Evolutionary conservation across 495 filamentous ascomycete species (phyloP).

Genomic region (Aspergillus haitiensis): DNA sequence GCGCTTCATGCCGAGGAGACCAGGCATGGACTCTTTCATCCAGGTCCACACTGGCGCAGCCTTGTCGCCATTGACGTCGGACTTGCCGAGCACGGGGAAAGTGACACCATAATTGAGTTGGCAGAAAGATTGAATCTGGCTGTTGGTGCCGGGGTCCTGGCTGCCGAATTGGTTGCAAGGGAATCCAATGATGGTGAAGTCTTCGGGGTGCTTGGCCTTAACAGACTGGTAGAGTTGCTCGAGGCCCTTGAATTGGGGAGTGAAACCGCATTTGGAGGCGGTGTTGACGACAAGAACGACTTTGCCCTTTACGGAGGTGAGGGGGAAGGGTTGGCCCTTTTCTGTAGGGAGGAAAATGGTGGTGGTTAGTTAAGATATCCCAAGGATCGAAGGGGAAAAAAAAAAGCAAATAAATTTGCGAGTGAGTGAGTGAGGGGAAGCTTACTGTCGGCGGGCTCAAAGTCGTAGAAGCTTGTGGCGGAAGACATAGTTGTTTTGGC

Average conservation of each 20-base stretch:
- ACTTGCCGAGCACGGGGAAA: constrained; percentile 90
- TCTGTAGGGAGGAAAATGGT: constrained; percentile 50
- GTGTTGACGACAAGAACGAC: constrained; percentile 96
- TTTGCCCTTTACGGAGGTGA: constrained; percentile 75
- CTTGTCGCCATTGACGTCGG: constrained; percentile 84
- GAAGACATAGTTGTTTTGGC: constrained; percentile 68
- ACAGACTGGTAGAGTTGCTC: constrained; percentile 86
- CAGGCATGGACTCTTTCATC: constrained; percentile 83
- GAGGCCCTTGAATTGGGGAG: constrained; percentile 89
- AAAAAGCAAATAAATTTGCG: background rate
- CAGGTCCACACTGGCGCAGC: constrained; percentile 82
- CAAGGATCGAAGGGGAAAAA: constrained; percentile 7
- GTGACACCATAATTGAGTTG: constrained; percentile 91
- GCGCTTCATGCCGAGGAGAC: constrained; percentile 78
- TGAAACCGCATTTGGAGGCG: constrained; percentile 99
- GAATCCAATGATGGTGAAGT: constrained; percentile 89
- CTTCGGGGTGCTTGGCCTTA: constrained; percentile 62
- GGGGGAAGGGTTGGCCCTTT: constrained; percentile 67
- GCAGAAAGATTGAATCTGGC: constrained; percentile 91
- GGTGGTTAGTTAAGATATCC: constrained; percentile 1
- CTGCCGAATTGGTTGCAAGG: constrained; percentile 96
- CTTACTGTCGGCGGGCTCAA: constrained; percentile 80
- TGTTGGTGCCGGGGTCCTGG: constrained; percentile 87
- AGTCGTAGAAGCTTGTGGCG: constrained; percentile 87
- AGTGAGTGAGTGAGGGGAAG: constrained; percentile 22